Percentiles rank a stretch among this genome's conserved stretches.
phyloP scores from a whole-genome alignment of 2,329 filamentous ascomycete species.

The Calonectria pseudoturangicola region DNA sequence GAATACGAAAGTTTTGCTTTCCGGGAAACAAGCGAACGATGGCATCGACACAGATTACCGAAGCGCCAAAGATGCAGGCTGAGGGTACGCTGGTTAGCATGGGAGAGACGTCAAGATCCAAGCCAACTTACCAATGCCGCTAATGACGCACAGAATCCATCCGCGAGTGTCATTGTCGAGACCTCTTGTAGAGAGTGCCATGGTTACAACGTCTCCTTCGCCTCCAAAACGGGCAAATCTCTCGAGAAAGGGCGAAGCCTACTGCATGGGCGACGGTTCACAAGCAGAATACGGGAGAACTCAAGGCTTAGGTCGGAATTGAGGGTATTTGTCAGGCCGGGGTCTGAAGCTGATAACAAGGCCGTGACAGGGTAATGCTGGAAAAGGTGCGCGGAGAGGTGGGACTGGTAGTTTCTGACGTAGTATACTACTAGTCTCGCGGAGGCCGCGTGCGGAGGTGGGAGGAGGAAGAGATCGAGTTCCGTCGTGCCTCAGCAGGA shows the following conservation, averaged over 20 bases:
- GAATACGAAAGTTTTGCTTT: slow-evolving; percentile 86
- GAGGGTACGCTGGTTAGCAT: neutral
- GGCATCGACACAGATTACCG: slow-evolving; percentile 90
- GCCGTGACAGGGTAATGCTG: slow-evolving; percentile 25
- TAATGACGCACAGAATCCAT: slow-evolving; percentile 94
- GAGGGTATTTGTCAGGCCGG: slow-evolving; percentile 19
- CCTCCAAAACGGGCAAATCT: slow-evolving; percentile 32
- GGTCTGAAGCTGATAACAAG: neutral
- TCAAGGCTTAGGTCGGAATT: neutral
- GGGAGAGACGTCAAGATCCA: neutral
- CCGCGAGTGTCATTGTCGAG: slow-evolving; percentile 89
- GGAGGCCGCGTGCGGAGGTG: slow-evolving; percentile 9
- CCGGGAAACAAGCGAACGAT: slow-evolving; percentile 83
- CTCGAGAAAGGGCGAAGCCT: neutral
- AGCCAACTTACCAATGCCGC: slow-evolving; percentile 76
- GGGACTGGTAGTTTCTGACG: slow-evolving; percentile 48
- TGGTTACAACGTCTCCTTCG: slow-evolving; percentile 54
- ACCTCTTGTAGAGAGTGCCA: slow-evolving; percentile 60
- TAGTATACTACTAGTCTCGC: slow-evolving; percentile 44
- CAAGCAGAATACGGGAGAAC: neutral
- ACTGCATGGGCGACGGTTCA: slow-evolving; percentile 21
- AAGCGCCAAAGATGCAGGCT: slow-evolving; percentile 83
- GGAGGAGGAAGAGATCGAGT: neutral
- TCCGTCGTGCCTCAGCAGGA: slow-evolving; percentile 22
- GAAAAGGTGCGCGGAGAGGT: slow-evolving; percentile 39